phyloP scores from a whole-genome alignment of 2,329 filamentous ascomycete species.

The Talaromyces sp. region DNA sequence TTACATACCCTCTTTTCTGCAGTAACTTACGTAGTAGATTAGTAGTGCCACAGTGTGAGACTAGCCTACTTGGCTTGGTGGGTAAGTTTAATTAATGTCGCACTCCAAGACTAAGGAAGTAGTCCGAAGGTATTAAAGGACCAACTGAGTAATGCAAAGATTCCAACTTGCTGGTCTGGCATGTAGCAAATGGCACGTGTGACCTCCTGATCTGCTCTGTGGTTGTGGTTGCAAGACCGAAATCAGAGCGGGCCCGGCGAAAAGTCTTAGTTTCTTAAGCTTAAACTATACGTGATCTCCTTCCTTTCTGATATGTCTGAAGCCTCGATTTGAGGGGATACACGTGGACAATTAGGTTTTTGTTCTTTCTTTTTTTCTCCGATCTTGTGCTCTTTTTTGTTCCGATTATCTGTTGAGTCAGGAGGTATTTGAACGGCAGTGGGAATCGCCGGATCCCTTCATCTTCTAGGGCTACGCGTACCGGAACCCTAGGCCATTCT shows the following conservation, averaged over 20 bases:
- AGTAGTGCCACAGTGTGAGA: background rate
- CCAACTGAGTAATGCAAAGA: background rate
- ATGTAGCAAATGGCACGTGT: constrained; percentile 4
- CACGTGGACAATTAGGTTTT: background rate
- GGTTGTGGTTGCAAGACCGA: background rate
- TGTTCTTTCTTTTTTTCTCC: background rate
- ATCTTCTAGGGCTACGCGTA: background rate
- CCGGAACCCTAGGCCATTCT: background rate
- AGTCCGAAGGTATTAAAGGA: background rate
- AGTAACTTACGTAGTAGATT: background rate
- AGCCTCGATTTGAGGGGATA: too few relatives aligned
- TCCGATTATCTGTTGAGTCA: background rate
- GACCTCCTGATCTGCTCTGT: background rate
- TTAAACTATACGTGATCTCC: background rate
- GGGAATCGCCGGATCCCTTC: background rate
- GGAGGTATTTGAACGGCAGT: background rate
- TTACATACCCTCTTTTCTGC: background rate
- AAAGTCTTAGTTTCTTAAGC: background rate
- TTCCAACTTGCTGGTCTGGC: background rate
- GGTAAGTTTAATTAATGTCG: background rate
- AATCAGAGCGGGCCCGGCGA: background rate
- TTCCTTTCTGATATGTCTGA: background rate
- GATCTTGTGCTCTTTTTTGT: background rate
- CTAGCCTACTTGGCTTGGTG: too few relatives aligned
- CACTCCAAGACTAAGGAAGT: background rate